A percentile compares a stretch with the other conserved stretches of the same genome.
Evolutionary conservation across 257 asterid species (phyloP).

Genomic region (Capsicum baccatum): DNA sequence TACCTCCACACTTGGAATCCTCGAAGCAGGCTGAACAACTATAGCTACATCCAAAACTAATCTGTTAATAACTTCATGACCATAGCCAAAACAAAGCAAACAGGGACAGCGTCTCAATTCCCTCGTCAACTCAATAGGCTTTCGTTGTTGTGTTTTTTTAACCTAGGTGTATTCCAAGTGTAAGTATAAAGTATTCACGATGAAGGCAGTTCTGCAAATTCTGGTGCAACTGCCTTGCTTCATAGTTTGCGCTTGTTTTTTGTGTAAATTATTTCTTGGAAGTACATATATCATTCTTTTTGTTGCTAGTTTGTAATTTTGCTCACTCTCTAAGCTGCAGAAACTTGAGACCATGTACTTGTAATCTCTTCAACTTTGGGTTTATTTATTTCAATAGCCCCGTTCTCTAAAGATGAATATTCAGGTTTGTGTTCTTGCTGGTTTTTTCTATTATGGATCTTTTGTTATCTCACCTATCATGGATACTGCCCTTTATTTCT

Average conservation of each 20-base stretch:
- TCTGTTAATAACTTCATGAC: conserved; percentile 50
- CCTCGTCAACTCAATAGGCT: conserved; percentile 42
- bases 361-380: conserved; percentile 41
- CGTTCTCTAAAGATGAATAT: not conserved
- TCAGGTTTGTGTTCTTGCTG: not conserved
- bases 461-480: not conserved
- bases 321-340: conserved; percentile 42
- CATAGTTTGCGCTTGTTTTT: conserved; percentile 34
- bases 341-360: conserved; percentile 42
- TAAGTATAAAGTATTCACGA: conserved; percentile 49
- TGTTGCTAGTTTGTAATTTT: conserved; percentile 39
- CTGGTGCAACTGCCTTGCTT: conserved; percentile 37
- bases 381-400: conserved; percentile 28
- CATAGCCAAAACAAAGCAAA: conserved; percentile 39
- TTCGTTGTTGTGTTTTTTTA: conserved; percentile 43
- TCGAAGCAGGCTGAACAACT: conserved; percentile 52
- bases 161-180: conserved; percentile 49
- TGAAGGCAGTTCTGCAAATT: conserved; percentile 41
- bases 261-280: conserved; percentile 62
- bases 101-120: conserved; percentile 28
- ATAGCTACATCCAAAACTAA: conserved; percentile 36
- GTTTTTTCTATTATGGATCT: not conserved
- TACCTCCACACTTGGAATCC: conserved; percentile 66
- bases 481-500: not conserved
- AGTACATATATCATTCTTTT: conserved; percentile 52